A percentile compares a stretch with the other conserved stretches of the same genome.
These are phyloP conservation scores for Cyclotella kingstonii DNA, from an alignment of 108 stramenopile genomes.

Conservation along the genomic window DNA sequence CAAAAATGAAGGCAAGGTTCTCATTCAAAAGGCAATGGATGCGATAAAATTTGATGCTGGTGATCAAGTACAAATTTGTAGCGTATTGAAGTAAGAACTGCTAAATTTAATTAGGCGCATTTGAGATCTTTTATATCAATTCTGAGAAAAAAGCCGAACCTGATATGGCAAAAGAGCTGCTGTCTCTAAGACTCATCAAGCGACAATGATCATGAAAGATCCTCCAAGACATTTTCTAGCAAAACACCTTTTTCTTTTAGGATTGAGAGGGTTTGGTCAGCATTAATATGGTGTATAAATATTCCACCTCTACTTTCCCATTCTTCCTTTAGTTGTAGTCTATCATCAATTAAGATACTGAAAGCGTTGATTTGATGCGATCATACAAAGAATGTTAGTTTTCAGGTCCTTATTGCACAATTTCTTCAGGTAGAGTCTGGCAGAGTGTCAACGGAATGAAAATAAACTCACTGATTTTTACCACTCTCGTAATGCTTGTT, in stretches of 20 bases:
- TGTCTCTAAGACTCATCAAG: background rate
- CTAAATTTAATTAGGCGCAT: no score
- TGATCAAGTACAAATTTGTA: constrained; percentile 10
- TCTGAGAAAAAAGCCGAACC: background rate
- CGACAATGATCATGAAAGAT: background rate
- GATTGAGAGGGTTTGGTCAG: constrained; percentile 19
- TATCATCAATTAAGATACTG: constrained; percentile 74
- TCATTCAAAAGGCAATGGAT: constrained; percentile 17
- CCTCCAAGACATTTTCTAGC: background rate
- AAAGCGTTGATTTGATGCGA: background rate
- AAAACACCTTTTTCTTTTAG: constrained; percentile 37
- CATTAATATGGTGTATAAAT: constrained; percentile 70
- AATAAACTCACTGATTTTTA: constrained; percentile 28
- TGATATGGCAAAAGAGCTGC: no score
- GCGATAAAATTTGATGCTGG: constrained; percentile 14
- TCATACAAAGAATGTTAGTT: no score
- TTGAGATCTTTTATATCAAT: no score
- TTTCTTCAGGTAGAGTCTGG: no score
- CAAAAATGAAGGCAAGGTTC: constrained; percentile 14
- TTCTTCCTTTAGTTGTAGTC: constrained; percentile 38
- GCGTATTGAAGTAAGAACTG: no score
- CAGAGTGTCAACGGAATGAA: constrained; percentile 2
- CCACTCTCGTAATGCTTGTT: constrained; percentile 73
- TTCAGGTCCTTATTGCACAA: no score
- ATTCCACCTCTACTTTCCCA: constrained; percentile 76